Evolutionary conservation across 2,329 filamentous ascomycete species (phyloP).

Genomic region (Stachybotrys chlorohalonatus): DNA sequence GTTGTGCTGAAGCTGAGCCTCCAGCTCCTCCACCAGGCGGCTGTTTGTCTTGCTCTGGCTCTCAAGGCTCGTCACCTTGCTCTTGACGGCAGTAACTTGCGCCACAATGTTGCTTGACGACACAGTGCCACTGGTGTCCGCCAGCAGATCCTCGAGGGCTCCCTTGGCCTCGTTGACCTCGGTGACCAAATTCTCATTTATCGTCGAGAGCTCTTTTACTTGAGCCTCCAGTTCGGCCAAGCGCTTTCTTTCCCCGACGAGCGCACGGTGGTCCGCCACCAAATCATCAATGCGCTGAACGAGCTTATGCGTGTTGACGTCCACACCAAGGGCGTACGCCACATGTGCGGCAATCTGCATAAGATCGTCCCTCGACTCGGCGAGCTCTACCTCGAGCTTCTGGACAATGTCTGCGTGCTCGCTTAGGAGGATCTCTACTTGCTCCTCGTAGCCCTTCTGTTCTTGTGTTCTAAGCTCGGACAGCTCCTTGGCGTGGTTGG

Average conservation of each 20-base stretch:
- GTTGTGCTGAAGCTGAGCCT: conserved; percentile 90
- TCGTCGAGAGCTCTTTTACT: conserved; percentile 45
- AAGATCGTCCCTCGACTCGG: conserved; percentile 57
- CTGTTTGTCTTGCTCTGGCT: conserved; percentile 80
- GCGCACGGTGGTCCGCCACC: conserved; percentile 48
- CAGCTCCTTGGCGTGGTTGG: conserved; percentile 41
- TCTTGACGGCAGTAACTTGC: conserved; percentile 53
- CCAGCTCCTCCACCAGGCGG: conserved; percentile 85
- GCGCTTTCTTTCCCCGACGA: conserved; percentile 50
- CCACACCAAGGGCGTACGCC: conserved; percentile 48
- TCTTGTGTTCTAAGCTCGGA: conserved; percentile 37
- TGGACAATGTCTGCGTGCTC: conserved; percentile 50
- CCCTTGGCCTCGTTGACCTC: conserved; percentile 54
- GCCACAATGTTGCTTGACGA: conserved; percentile 41
- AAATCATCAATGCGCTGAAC: conserved; percentile 51
- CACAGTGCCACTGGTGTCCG: conserved; percentile 34
- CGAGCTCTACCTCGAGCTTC: conserved; percentile 52
- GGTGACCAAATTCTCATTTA: conserved; percentile 49
- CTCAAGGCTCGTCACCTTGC: conserved; percentile 54
- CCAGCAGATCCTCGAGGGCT: conserved; percentile 43
- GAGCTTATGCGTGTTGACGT: conserved; percentile 60
- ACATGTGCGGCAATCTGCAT: conserved; percentile 56
- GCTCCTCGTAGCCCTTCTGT: conserved; percentile 47
- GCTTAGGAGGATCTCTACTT: conserved; percentile 47
- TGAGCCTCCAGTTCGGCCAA: conserved; percentile 45